These are phyloP conservation scores for Zelopaecilomyces penicillatus DNA, from an alignment of 2,329 filamentous ascomycete species.

Conservation along the genomic window DNA sequence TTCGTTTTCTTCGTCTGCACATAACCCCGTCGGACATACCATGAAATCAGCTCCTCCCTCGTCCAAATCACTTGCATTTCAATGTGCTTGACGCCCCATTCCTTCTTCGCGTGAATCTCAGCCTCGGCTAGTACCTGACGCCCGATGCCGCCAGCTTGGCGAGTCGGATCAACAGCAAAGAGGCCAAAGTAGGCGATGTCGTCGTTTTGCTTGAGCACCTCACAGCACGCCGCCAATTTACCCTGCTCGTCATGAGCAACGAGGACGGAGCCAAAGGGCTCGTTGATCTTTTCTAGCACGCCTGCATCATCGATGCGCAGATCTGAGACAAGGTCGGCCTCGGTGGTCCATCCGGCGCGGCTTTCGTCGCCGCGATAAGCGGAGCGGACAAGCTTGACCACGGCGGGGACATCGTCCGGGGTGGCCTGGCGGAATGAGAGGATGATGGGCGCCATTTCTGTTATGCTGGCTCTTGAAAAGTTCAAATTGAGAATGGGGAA, in stretches of 20 bases:
- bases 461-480: no score
- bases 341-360: conserved; percentile 38
- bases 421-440: conserved; percentile 29
- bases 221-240: conserved; percentile 34
- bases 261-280: conserved; percentile 28
- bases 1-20: conserved; percentile 26
- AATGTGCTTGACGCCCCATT: conserved; percentile 26
- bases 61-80: conserved; percentile 38
- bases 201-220: conserved; percentile 23
- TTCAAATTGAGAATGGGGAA: no score
- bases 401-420: conserved; percentile 19
- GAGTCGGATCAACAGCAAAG: conserved; percentile 36
- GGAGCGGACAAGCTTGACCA: conserved; percentile 32
- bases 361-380: conserved; percentile 36
- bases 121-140: conserved; percentile 31
- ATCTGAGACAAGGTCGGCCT: conserved; percentile 34
- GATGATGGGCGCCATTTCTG: conserved; percentile 10
- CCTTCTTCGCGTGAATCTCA: conserved; percentile 27
- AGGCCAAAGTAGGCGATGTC: conserved; percentile 36
- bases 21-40: conserved; percentile 38
- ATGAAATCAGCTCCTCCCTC: conserved; percentile 35
- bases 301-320: conserved; percentile 33
- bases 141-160: conserved; percentile 37
- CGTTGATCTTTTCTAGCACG: conserved; percentile 30
- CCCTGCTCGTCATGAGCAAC: conserved; percentile 23